phyloP scores from a whole-genome alignment of 1,284 basidiomycete species.

The Fomes fomentarius region DNA sequence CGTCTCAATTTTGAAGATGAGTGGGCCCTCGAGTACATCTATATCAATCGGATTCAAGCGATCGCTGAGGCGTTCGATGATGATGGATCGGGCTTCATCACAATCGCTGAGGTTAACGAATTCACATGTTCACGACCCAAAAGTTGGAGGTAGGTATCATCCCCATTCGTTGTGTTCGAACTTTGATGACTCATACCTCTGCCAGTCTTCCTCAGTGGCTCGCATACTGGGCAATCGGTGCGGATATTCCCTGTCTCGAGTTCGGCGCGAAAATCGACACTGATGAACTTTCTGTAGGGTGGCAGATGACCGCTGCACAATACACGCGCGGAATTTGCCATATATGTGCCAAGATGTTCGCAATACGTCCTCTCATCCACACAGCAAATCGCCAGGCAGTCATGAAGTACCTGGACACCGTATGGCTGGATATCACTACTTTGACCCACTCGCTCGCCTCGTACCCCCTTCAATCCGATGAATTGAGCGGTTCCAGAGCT shows the following conservation, averaged over 20 bases:
- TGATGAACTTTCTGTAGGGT: constrained; percentile 22
- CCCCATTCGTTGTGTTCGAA: too few species aligned
- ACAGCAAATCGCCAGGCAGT: constrained; percentile 22
- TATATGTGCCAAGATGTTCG: constrained; percentile 27
- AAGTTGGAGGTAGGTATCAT: constrained; percentile 3
- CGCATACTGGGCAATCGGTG: constrained; percentile 21
- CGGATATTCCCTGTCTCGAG: background rate
- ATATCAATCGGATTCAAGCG: constrained; percentile 41
- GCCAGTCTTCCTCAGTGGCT: constrained; percentile 22
- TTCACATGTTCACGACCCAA: background rate
- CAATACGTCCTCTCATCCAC: constrained; percentile 16
- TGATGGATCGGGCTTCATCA: constrained; percentile 35
- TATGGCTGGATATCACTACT: too few species aligned
- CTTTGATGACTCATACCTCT: background rate
- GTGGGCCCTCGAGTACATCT: constrained; percentile 48
- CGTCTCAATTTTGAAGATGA: constrained; percentile 30
- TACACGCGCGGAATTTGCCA: constrained; percentile 20
- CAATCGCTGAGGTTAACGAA: constrained; percentile 26
- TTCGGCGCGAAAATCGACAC: background rate
- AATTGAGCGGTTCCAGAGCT: constrained; percentile 23
- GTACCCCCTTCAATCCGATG: constrained; percentile 3
- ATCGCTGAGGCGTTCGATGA: constrained; percentile 34
- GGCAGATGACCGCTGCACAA: too few species aligned
- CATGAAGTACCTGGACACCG: background rate
- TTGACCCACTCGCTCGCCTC: constrained; percentile 5